Evolutionary conservation across 306 rosid genomes (phyloP).

Genomic region (Lotus japonicus): DNA sequence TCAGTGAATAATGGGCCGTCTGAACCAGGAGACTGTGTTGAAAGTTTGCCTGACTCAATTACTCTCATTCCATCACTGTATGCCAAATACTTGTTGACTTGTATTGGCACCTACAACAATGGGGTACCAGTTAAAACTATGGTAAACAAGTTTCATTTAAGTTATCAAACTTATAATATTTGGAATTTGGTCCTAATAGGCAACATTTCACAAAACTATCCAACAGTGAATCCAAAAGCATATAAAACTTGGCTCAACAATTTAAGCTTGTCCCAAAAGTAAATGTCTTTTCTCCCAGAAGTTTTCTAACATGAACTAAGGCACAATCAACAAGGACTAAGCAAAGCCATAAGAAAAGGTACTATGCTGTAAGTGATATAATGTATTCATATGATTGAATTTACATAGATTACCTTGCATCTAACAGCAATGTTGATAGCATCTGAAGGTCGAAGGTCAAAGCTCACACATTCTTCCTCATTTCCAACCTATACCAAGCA

Average conservation of each 20-base stretch:
- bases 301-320: not conserved
- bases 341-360: not conserved
- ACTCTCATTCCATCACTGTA: conserved; percentile 94
- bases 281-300: not conserved
- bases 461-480: conserved; percentile 64
- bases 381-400: not conserved
- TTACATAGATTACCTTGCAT: conserved; percentile 67
- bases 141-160: not conserved
- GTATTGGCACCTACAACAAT: conserved; percentile 76
- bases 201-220: not conserved
- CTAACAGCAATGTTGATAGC: conserved; percentile 96
- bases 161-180: not conserved
- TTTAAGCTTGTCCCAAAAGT: not conserved
- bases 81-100: conserved; percentile 85
- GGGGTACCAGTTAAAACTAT: not conserved
- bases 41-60: conserved; percentile 75
- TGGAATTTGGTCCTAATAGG: not conserved
- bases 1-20: conserved; percentile 80
- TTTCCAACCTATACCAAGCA: conserved; percentile 55
- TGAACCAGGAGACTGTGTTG: conserved; percentile 48
- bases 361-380: not conserved
- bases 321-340: not conserved
- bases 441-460: conserved; percentile 97
- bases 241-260: too few relatives aligned
- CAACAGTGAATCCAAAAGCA: not conserved